Evolutionary conservation across 2,329 filamentous ascomycete genomes (phyloP), one percentile per base, ranked within the genome.

Genomic region (Pezicula rhizophila): DNA sequence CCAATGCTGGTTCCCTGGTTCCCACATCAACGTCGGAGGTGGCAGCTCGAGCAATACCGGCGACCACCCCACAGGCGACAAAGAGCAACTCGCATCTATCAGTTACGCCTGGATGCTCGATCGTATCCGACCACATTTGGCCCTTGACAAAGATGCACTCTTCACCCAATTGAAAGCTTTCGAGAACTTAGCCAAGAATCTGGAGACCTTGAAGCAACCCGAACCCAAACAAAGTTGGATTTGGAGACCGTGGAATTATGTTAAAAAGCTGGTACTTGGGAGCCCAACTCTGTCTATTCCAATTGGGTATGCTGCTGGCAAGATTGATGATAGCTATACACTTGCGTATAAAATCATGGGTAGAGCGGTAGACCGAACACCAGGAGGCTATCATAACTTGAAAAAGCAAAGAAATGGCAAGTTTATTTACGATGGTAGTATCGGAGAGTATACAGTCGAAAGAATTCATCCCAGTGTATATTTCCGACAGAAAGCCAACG

Each of bases 251-350:
- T 18, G 12, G 39, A 8, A 14, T 8, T 15, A 8, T 18, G 39
- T 26, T 7, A 42, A 42, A 20, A 6, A 12, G 5, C 5, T 18
- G 2, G 15, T 18, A 14, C 11, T 17, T 20, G 39, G 39, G 7
- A 12, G 33, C 6, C 34, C 41, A 8, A 41, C 25, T 8, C 41
- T 35, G 2, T 26, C 42, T 5, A 5, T 51, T 8, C 42, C 34
- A 7, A 20, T 42, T 7, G 46, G 46, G 5, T 51, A 51, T 40
- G 49, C 46, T 5, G 35, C 37, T 5, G 50, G 50, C 8, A 28
- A 45, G 4, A 52, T 52, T 33, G 39, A 43, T 18, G 46, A 49
- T 28, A 49, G 42, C 34, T 34, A 42, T 23, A 49, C 42, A 8
- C 20, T 40, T 4, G 8, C 39, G 14, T 52, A 49, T 25, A 37